Evolutionary conservation across 1,139 yeast genomes (phyloP).

Genomic region (Wickerhamomyces sp.): DNA sequence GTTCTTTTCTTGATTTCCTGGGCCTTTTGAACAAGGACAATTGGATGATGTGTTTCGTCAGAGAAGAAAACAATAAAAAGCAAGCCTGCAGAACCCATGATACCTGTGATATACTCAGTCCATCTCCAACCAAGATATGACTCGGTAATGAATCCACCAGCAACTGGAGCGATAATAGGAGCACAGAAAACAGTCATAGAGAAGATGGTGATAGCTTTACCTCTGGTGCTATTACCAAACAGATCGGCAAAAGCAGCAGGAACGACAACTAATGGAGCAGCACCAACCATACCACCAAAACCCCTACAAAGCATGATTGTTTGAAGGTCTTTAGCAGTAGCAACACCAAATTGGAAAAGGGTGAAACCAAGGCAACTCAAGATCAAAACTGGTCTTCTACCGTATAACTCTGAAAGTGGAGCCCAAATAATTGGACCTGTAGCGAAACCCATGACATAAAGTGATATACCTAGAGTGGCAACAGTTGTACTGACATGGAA

Average conservation of each 20-base stretch:
- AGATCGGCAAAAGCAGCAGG: constrained; percentile 83
- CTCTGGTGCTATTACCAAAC: constrained; percentile 56
- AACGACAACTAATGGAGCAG: constrained; percentile 77
- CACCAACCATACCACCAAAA: constrained; percentile 72
- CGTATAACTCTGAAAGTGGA: constrained; percentile 71
- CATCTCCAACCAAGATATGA: constrained; percentile 70
- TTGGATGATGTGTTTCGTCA: constrained; percentile 61
- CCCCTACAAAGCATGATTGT: constrained; percentile 69
- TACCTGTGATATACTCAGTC: constrained; percentile 64
- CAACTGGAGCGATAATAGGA: constrained; percentile 71
- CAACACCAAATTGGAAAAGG: constrained; percentile 63
- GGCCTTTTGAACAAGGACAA: constrained; percentile 56
- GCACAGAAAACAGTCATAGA: constrained; percentile 67
- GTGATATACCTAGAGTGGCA: constrained; percentile 60
- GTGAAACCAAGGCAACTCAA: constrained; percentile 51
- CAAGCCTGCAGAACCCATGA: constrained; percentile 45
- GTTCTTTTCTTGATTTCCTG: constrained; percentile 51
- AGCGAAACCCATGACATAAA: constrained; percentile 78
- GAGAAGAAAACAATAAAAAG: constrained; percentile 39
- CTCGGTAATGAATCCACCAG: constrained; percentile 58
- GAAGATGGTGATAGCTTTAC: constrained; percentile 61
- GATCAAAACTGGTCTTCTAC: constrained; percentile 57
- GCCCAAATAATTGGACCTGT: constrained; percentile 81
- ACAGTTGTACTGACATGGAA: constrained; percentile 52
- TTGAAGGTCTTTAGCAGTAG: constrained; percentile 68